Evolutionary conservation across 1,139 yeast species (phyloP), one percentile per base, ranked within the genome.

Genomic region (Hemisphaericaspora xylofermentans): DNA sequence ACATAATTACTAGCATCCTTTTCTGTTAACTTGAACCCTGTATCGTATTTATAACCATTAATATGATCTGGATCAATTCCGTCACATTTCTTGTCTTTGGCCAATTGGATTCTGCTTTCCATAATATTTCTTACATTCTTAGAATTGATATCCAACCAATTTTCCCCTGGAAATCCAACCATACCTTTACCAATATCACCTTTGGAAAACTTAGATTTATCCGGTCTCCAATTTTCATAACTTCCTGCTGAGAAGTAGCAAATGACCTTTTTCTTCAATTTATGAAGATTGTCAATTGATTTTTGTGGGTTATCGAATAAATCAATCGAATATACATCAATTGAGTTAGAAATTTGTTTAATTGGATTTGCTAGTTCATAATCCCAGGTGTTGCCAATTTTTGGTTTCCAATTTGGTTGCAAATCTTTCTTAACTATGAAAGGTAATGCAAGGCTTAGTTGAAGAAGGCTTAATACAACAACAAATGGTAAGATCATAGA

Each of bases 231-330:
- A 33, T 52, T 40, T 37, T 57, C 62, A 43, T 51, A 57, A 32
- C 56, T 53, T 5, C 62, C 61, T 3, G 59, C 61, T 2, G 61
- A 56, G 33, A 58, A 55, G 33, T 58, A 57, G 37, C 61, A 58
- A 6, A 57, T 48, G n/a, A 57, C 59, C 25, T 42, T 45, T 32
- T 50, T 52, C 6, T 47, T 49, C 3, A 44, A 38, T 3, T 47
- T 26, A 12, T 56, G 54, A 3, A 57, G 36, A 2, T 39, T 17
- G 2, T 42, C 41, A 29, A 57, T 54, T 2, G 35, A 17, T 7
- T 30, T 24, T 8, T 36, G 34, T 3, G 43, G 30, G 13, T 47
- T 42, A 8, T 56, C 60, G 35, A 51, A 54, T 13, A 54, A 47
- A 33, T 57, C 60, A 17, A 56, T 42, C 4, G 21, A 17, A 6